Conservation (phyloP, 1,284 basidiomycete genomes). For the Ganoderma multipileum region DNA sequence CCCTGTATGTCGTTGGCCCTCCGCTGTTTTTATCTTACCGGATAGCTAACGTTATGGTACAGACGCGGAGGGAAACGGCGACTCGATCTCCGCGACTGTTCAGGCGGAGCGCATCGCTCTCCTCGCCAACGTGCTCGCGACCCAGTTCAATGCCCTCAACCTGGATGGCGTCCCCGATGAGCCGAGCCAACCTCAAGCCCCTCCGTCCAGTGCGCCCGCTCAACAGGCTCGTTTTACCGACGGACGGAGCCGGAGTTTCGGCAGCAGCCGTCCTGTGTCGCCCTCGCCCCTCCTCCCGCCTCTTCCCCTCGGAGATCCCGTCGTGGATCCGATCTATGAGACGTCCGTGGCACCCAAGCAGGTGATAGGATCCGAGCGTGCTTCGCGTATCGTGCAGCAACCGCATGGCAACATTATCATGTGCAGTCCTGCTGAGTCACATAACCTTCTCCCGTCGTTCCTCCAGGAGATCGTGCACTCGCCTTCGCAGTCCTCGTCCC, state of each 20-base stretch:
- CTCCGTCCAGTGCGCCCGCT: conserved; percentile 19
- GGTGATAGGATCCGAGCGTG: conserved; percentile 26
- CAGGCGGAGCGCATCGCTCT: conserved; percentile 84
- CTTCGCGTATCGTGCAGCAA: conserved; percentile 19
- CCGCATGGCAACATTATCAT: conserved; percentile 22
- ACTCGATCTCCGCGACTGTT: conserved; percentile 80
- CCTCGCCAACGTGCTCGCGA: conserved; percentile 68
- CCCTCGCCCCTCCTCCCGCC: conserved; percentile 22
- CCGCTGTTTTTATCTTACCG: conserved; percentile 5
- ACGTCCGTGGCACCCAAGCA: conserved; percentile 52
- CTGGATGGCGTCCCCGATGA: conserved; percentile 16
- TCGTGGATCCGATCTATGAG: conserved; percentile 67
- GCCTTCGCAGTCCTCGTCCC: conserved; percentile 61
- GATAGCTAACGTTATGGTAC: neutral
- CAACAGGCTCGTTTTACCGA: conserved; percentile 17
- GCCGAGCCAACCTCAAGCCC: conserved; percentile 13
- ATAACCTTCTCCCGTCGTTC: conserved; percentile 69
- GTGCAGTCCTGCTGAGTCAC: conserved; percentile 33
- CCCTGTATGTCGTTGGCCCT: conserved; percentile 63
- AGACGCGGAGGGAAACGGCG: conserved; percentile 86
- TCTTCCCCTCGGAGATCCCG: conserved; percentile 26
- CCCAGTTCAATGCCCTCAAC: conserved; percentile 49
- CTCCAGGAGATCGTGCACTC: conserved; percentile 74
- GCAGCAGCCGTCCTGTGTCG: conserved; percentile 17
- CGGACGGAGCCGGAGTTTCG: conserved; percentile 10